Evolutionary conservation across 306 rosid species (phyloP), one percentile per base, ranked within the genome.

Genomic region (Prunus fruticosa): DNA sequence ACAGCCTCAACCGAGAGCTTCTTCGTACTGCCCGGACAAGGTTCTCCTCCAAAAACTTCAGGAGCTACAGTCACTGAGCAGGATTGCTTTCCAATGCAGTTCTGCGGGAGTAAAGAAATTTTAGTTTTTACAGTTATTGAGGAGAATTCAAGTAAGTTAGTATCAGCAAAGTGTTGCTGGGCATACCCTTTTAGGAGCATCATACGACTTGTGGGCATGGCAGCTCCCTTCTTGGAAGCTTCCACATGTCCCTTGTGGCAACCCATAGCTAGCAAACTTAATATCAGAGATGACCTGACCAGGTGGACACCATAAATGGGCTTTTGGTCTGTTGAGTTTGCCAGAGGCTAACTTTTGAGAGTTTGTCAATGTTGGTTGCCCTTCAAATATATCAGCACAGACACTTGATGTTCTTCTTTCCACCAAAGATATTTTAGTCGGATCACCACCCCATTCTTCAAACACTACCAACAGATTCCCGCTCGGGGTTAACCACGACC

Each of bases 391-490:
- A 85, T 87, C 83, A 78, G 93, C 84, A 73, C 94, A 89, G 63
- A 84, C 90, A 78, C 83, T 85, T 67, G 19, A 82, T 75, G 81
- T 80, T 43, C 83, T 38, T 85, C 97, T 86, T 84, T 78, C 86
- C 65, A 88, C 96, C 85, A 95, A 77, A 50, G 93, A 77, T 72
- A 95, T 88, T 79, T 88, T 86, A 11, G 38, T 22, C 11, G 99
- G 92, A 41, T 95, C 93, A 30, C 97, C 97, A 19, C 99, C 99
- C 92, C 80, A 88, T 83, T 95, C 99, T 78, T 95, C 99, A 57
- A 95, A 91, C 83, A 95, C 88, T 34, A 92, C 96, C 81, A 95
- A 65, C 41, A 88, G 74, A 61, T 95, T 95, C 30, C 79, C 97
- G 3, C 80, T 78, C 3, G 93, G 82, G 32, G 78, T 86, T 86